Evolutionary conservation across 805 yeast genomes (phyloP), one percentile per base, ranked within the genome.

Genomic region (Komagataella pseudopastoris): DNA sequence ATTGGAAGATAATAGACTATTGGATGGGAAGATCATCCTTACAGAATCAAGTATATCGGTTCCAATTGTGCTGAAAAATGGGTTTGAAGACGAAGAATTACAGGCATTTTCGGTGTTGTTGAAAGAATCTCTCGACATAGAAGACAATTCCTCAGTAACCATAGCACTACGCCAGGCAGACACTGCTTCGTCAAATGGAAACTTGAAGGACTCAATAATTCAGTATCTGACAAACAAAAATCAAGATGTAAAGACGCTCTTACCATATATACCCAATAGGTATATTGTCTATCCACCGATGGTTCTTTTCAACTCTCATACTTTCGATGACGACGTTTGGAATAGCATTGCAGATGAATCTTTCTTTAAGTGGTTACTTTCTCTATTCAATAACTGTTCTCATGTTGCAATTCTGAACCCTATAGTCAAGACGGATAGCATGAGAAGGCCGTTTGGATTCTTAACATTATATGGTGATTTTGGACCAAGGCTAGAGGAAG

Each of bases 361-460:
- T 39, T 59, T 61, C n/a, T 51, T 51, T 44, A 51, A 36, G 10
- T 47, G 53, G 3, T 51, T 65, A 23, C 49, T 50, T 52, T 46
- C 52, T 44, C 20, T 46, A 23, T 48, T 23, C 20, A 6, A 46
- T 51, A 10, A 54, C 14, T 30, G 3, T 49, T 77, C 88, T 0
- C 90, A 85, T 56, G 63, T 85, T 4, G 95, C 95, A 0, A 63
- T 80, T 4, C 87, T 88, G 56, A 76, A 72, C 53, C 93, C 95
- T 0, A 86, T 88, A 7, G 55, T 63, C 2, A 60, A 57, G 17
- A 56, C 54, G 2, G 57, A 55, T 2, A 62, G 61, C 51, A 60
- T 59, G 48, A 67, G 96, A 45, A 63, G 83, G 36, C 96, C 96
- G 0, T 68, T 76, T 53, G 74, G 79, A 49, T 64, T 88, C 4